Evolutionary conservation across 1,139 yeast species (phyloP), one percentile per base, ranked within the genome.

Genomic region (Meyerozyma carpophila): DNA sequence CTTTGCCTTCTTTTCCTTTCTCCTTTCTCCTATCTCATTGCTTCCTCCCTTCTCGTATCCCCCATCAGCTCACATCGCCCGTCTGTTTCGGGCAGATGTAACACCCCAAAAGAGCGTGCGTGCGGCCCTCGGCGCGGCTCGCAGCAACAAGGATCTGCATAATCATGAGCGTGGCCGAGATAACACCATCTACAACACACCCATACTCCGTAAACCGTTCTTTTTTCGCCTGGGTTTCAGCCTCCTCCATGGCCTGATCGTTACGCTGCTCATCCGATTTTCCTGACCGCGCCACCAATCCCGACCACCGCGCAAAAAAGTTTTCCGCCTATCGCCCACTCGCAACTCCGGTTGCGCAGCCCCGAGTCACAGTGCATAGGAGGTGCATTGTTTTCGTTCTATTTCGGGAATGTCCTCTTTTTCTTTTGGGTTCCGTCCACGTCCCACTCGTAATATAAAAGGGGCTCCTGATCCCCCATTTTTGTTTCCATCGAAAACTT

Each of bases 381-480:
- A 10, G 21, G 26, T 13, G 37, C 37, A 34, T 34, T 34, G 26
- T 34, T 34, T 16, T 18, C 14, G 11, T 34, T 16, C 26, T 34
- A 21, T 18, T 34, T 34, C 37, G 37, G 37, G 37, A 34, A 11
- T 34, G 37, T 16, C 11, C 25, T 34, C 13, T 34, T 20, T 21
- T 34, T 34, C 37, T 34, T 18, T n/a, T 9, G 14, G 14, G n/a
- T 34, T 34, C 37, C 34, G 34, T 31, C 25, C 37, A 21, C 25
- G 4, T 8, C 7, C 21, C 37, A 14, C 37, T 29, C 37, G 25
- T 13, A 32, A 32, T 26, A 32, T 31, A 21, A 32, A 26, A 26
- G 42, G 34, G 38, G 42, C 42, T 13, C 36, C 42, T 21, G 37
- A 40, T 25, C 42, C 42, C n/a, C 24, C 21, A 20, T 14, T 13